Evolutionary conservation across 352 stramenopile genomes (phyloP).

Genomic region (Elongisporangium prolatum): DNA sequence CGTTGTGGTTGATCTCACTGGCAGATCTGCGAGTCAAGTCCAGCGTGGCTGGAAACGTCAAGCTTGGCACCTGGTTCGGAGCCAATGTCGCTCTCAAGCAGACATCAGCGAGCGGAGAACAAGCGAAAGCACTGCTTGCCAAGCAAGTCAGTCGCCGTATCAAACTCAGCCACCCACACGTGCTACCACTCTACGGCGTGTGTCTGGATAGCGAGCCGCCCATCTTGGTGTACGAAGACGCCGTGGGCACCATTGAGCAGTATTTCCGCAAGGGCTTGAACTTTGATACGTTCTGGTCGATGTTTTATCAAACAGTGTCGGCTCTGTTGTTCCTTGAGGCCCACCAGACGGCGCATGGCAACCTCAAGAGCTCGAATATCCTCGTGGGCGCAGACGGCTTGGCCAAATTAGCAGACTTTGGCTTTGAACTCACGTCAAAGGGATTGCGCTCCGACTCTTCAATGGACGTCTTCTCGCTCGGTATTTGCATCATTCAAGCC

Average conservation of each 20-base stretch:
- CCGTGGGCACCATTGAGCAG: slow-evolving; percentile 6
- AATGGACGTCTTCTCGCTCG: slow-evolving; percentile 17
- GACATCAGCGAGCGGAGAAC: not conserved
- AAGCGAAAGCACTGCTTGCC: not conserved
- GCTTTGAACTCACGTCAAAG: not conserved
- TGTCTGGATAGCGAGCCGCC: not conserved
- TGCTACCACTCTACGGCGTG: not conserved
- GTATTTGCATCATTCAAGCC: slow-evolving; percentile 14
- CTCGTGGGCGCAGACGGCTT: slow-evolving; percentile 7
- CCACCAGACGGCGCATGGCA: slow-evolving; percentile 9
- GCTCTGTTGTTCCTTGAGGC: slow-evolving; percentile 37
- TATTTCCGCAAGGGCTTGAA: slow-evolving; percentile 9
- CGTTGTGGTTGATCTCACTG: not conserved
- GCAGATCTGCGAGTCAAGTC: not conserved
- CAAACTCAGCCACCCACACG: not conserved
- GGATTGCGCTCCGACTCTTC: slow-evolving; percentile 8
- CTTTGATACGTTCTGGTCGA: slow-evolving; percentile 1
- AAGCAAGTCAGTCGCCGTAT: not conserved
- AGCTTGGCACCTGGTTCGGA: not conserved
- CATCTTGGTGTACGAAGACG: slow-evolving; percentile 19
- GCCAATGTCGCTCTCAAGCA: not conserved
- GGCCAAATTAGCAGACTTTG: slow-evolving; percentile 16
- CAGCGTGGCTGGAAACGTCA: not conserved
- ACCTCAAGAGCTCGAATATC: slow-evolving; percentile 17
- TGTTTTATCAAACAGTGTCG: slow-evolving; percentile 8